Evolutionary conservation across 306 rosid genomes (phyloP).

Genomic region (Corylus heterophylla): DNA sequence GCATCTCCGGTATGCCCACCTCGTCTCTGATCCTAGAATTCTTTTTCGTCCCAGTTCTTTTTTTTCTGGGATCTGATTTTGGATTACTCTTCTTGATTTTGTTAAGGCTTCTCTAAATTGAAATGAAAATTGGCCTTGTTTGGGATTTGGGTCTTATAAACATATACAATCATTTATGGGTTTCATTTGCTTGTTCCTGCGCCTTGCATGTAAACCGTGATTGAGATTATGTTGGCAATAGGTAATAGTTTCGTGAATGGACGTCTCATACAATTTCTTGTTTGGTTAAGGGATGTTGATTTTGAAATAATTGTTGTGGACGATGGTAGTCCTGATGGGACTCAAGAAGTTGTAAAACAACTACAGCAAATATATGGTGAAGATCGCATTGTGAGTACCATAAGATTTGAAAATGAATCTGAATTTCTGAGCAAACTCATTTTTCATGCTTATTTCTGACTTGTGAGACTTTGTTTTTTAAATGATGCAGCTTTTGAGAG

Average conservation of each 20-base stretch:
- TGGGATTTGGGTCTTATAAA: too few relatives aligned
- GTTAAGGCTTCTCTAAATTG: neutral
- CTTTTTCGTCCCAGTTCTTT: neutral
- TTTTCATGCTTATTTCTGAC: neutral
- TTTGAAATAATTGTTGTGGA: conserved; percentile 89
- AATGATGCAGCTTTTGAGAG: conserved; percentile 72
- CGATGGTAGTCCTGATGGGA: conserved; percentile 99
- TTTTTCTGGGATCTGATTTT: neutral
- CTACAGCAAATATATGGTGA: conserved; percentile 85
- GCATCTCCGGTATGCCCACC: conserved; percentile 54
- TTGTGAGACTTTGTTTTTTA: neutral
- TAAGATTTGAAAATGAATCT: conserved; percentile 7
- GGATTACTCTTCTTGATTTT: neutral
- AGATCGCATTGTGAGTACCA: conserved; percentile 73
- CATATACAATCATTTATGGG: too few relatives aligned
- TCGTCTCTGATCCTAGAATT: neutral
- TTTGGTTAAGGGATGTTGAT: conserved; percentile 62
- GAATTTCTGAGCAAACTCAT: neutral
- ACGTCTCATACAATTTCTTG: neutral
- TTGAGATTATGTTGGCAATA: neutral
- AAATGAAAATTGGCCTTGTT: too few relatives aligned
- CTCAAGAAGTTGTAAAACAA: conserved; percentile 80
- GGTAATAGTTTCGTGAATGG: neutral
- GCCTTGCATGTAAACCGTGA: neutral
- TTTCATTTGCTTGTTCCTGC: too few relatives aligned